Base-by-base conservation (phyloP, 2,329 filamentous ascomycete genomes). In the Colletotrichum sp. region DNA sequence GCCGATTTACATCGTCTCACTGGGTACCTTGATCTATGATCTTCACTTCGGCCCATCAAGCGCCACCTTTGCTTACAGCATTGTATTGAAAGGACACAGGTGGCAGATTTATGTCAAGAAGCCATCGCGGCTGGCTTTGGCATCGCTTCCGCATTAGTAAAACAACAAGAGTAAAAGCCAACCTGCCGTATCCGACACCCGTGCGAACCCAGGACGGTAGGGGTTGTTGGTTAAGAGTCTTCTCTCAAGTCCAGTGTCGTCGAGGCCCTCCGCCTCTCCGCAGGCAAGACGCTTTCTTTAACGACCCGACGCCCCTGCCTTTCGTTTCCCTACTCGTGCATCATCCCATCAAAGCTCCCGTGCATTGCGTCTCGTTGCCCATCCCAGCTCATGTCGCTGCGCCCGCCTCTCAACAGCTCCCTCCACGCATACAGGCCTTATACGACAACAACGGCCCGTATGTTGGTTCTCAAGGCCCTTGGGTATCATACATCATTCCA, bases 201-300 rank as follows among this genome's bases (percentile, higher is more conserved):
- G 26, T 67, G 57, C 21, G 57, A 72, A 68, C 30, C 24, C 57
- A 30, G 72, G 30, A 67, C 63, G n/a, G 72, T 71, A 52, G 36
- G 65, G 36, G 65, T 55, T 63, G 55, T 36, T 73, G 63, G 61
- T 26, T 71, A 74, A 68, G 60, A 74, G 52, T 60, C 68, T 39
- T 75, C 26, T 68, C 69, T 75, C 72, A 64, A 64, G 55, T 75
- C 72, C 57, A 64, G 55, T 75, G 64, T 75, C 73, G 70, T 75
- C 32, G n/a, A 52, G 59, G 34, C 26, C 52, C 28, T 52, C 65
- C 52, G 28, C n/a, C 61, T 14, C 16, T 61, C 24, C n/a, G 59
- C 16, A 61, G 32, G 10, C 57, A 28, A 52, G 3, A 43, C 39
- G 28, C 59, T n/a, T 21, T 28, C 60, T 59, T 48, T 60, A 34